Evolutionary conservation across 257 asterid genomes (phyloP), one percentile per base, ranked within the genome.

Genomic region (Solanum tacnaense): DNA sequence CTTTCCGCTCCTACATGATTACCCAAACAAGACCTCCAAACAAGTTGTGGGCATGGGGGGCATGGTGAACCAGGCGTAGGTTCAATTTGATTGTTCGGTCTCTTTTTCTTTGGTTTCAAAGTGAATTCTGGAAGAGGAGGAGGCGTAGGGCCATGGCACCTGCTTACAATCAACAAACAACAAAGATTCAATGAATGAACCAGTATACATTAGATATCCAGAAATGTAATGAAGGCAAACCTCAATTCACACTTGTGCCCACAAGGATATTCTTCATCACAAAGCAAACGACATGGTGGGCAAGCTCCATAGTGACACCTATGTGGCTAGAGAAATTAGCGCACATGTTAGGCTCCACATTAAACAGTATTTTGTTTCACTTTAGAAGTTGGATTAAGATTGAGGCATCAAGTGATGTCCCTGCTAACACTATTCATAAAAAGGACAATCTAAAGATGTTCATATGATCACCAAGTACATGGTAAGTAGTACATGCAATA

Each of bases 141-240:
- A 23, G 96, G 98, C 89, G 89, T 93, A 90, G 99, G 97, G 82
- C 96, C 99, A 87, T 96, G 99, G 91, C 99, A 96, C 94, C 99
- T 96, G 84, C 32, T 86, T 86, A 82, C 18, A 82, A 82, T 49
- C 68, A 20, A 82, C 21, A 29, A 82, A 79, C 35, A 68, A 83
- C 41, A 68, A 56, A 81, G 65, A 38, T 56, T 76, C 74, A 88
- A 88, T 70, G 85, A 86, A 39, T 36, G 31, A 20, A 76, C 21
- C 46, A 81, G 65, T 79, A 87, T 81, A 87, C 27, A 39, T 36
- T 75, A 65, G 87, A 89, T 82, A 74, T 62, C 70, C 56, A 72
- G 83, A 16, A 87, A 39, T 65, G 65, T 70, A 36, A 75, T 5
- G 35, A 78, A 71, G 83, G 29, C 90, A 67, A 90, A 96, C 99